phyloP scores from a whole-genome alignment of 2,329 filamentous ascomycete genomes.

The Arthrobotrys entomopaga region DNA sequence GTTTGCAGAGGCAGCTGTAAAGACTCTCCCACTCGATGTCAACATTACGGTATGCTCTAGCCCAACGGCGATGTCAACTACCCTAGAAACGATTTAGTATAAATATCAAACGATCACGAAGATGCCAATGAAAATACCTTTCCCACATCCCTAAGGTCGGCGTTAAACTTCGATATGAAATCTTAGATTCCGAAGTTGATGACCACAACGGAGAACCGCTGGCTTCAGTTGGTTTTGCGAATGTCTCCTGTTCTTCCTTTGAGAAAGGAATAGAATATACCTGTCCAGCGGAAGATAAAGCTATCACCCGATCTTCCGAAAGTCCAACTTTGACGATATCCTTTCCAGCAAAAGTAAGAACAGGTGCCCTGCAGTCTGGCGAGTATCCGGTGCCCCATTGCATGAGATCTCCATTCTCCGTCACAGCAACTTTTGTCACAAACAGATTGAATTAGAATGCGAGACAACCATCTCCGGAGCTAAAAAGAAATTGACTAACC shows the following conservation, averaged over 20 bases:
- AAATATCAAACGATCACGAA: too few species aligned
- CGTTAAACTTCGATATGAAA: constrained; percentile 78
- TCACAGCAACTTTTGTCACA: constrained; percentile 71
- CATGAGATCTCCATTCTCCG: constrained; percentile 85
- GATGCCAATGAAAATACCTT: constrained; percentile 36
- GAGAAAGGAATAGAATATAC: constrained; percentile 88
- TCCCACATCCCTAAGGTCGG: constrained; percentile 72
- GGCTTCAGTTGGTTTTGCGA: constrained; percentile 74
- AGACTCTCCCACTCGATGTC: constrained; percentile 85
- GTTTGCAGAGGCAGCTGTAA: constrained; percentile 83
- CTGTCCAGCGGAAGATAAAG: constrained; percentile 76
- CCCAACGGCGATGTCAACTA: constrained; percentile 79
- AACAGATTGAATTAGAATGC: not conserved
- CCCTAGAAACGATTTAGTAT: constrained; percentile 62
- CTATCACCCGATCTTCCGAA: constrained; percentile 84
- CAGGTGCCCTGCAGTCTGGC: constrained; percentile 71
- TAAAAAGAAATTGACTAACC: constrained; percentile 61
- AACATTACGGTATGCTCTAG: constrained; percentile 87
- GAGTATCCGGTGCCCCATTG: constrained; percentile 90
- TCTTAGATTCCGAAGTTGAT: constrained; percentile 63
- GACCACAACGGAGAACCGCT: constrained; percentile 78
- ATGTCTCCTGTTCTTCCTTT: constrained; percentile 74
- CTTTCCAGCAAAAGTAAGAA: constrained; percentile 80
- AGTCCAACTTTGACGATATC: constrained; percentile 79
- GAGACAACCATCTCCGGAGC: not conserved